phyloP scores from a whole-genome alignment of 228 moss, liverwort and hornwort species.

The Sphagnum magellanicum region DNA sequence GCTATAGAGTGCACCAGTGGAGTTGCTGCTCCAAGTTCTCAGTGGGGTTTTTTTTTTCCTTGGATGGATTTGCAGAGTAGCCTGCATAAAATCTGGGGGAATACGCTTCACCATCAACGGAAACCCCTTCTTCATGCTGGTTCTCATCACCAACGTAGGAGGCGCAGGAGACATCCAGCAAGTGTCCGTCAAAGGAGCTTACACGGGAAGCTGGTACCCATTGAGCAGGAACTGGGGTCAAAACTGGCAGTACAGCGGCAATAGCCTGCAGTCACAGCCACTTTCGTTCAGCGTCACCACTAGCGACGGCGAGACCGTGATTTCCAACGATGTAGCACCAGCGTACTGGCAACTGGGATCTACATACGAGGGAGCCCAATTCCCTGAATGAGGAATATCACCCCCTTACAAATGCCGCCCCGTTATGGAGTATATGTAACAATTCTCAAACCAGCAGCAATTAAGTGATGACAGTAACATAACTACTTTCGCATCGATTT shows the following conservation, averaged over 20 bases:
- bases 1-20: no score
- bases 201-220: background rate
- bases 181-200: background rate
- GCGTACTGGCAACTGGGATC: background rate
- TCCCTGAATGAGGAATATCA: background rate
- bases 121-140: constrained; percentile 1
- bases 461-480: no score
- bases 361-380: constrained; percentile 1
- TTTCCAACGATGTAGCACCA: constrained; percentile 1
- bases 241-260: constrained; percentile 4
- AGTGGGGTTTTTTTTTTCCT: no score
- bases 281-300: constrained; percentile 6
- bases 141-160: constrained; percentile 4
- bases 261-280: background rate
- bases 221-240: constrained; percentile 10
- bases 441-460: no score
- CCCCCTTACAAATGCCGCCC: no score
- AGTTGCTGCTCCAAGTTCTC: no score
- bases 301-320: background rate
- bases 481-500: no score
- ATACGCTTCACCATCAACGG: constrained; percentile 9
- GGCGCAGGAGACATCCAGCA: background rate
- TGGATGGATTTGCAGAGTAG: background rate
- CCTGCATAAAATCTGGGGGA: constrained; percentile 2
- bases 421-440: no score